Evolutionary conservation across 768 basidiomycete species (phyloP), one percentile per base, ranked within the genome.

Genomic region (Tubosaeta sp.): DNA sequence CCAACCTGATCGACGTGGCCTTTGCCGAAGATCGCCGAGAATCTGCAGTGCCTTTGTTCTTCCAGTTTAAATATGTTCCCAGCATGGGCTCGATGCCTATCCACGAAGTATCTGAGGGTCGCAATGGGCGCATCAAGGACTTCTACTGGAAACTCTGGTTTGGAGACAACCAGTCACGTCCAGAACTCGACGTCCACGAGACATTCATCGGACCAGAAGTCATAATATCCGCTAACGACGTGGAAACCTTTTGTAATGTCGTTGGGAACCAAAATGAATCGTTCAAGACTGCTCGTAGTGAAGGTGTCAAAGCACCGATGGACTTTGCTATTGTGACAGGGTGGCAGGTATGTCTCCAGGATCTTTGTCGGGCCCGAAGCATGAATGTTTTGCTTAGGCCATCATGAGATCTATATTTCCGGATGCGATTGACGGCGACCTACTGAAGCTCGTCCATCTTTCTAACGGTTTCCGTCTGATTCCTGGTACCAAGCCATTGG

Each of bases 111-210:
- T 80, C 83, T 5, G 76, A 79, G 9, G 89, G 80, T 53, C 85
- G 94, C 59, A 98, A 95, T 73, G 76, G 76, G 48, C 83, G 89
- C 54, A 94, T 98, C 74, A 98, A 96, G 73, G 82, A 88, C 60
- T 98, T 98, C 67, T 99, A 99, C 76, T 99, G 96, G 96, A 86
- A 86, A 66, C 72, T 98, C 30, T 98, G 96, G 96, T 95, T 93
- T 66, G 94, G 96, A 32, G 92, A 93, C 63, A 75, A 89, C 54
- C 80, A 87, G 59, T 68, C 67, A 2, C 76, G 97, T 22, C 89
- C 94, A 10, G 69, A 79, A n/a, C 83, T 98, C 54, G 79, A 85
- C 60, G 77, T 95, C 48, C 80, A 79, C 44, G 88, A 90, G 57
- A 87, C 80, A 13, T 95, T 97, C 73, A 80, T 82, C 48, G 88